Percentiles rank a stretch among this genome's conserved stretches.
These are phyloP conservation scores for Danielia oregonensis DNA, from an alignment of 805 yeast genomes.

Conservation along the genomic window DNA sequence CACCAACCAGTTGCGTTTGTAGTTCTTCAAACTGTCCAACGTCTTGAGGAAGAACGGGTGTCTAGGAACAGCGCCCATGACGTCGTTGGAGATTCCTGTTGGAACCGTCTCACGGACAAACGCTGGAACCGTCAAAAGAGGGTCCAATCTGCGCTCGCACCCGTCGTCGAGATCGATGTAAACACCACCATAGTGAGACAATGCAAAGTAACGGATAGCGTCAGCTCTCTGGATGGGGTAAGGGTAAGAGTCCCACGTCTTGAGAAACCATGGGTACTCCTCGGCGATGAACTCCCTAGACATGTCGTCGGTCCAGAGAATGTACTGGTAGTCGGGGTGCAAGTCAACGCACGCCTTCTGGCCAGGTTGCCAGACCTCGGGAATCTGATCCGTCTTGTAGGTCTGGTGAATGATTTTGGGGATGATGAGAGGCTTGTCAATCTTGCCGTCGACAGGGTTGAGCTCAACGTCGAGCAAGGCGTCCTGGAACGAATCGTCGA, in stretches of 20 bases:
- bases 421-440: slow-evolving; percentile 52
- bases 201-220: slow-evolving; percentile 81
- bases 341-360: slow-evolving; percentile 71
- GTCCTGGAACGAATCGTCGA: slow-evolving; percentile 66
- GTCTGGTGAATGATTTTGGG: slow-evolving; percentile 95
- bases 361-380: slow-evolving; percentile 76
- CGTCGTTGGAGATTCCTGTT: slow-evolving; percentile 89
- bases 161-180: slow-evolving; percentile 91
- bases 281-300: slow-evolving; percentile 73
- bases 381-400: slow-evolving; percentile 73
- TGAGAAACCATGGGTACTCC: slow-evolving; percentile 82
- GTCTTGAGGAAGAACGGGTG: slow-evolving; percentile 82
- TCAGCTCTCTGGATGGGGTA: slow-evolving; percentile 89
- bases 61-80: slow-evolving; percentile 82
- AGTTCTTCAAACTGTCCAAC: slow-evolving; percentile 57
- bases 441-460: slow-evolving; percentile 46
- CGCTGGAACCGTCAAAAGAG: slow-evolving; percentile 76
- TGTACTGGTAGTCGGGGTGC: slow-evolving; percentile 86
- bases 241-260: slow-evolving; percentile 71
- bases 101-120: slow-evolving; percentile 86
- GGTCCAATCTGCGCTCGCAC: slow-evolving; percentile 74
- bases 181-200: slow-evolving; percentile 82
- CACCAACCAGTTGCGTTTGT: slow-evolving; percentile 68
- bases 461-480: slow-evolving; percentile 62
- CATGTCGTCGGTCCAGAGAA: slow-evolving; percentile 86